Percentiles rank a stretch among this genome's conserved stretches.
Evolutionary conservation across 768 basidiomycete genomes (phyloP).

Genomic region (Podaxis carcinomalis): DNA sequence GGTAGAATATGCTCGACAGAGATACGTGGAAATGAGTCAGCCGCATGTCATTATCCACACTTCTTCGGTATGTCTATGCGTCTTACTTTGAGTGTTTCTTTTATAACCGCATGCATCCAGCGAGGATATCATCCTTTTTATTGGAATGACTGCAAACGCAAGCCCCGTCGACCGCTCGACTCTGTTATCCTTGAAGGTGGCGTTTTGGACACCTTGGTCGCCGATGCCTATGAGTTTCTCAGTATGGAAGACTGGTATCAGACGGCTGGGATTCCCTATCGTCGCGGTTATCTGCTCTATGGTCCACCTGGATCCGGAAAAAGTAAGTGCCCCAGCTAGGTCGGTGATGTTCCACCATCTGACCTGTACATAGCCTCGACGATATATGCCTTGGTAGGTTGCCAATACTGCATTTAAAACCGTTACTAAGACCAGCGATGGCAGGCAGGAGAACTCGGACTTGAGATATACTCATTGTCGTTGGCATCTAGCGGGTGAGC

Average conservation of each 20-base stretch:
- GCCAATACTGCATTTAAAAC: not conserved
- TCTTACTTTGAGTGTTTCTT: not conserved
- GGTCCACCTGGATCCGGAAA: slow-evolving; percentile 59
- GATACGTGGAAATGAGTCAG: slow-evolving; percentile 35
- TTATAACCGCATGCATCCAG: slow-evolving; percentile 19
- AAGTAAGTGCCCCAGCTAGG: slow-evolving; percentile 29
- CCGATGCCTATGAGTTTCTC: slow-evolving; percentile 49
- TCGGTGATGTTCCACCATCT: slow-evolving; percentile 22
- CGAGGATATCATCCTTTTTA: slow-evolving; percentile 28
- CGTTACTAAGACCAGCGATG: not conserved
- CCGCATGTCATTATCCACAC: slow-evolving; percentile 39
- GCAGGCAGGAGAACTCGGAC: slow-evolving; percentile 56
- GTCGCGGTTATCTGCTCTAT: slow-evolving; percentile 49
- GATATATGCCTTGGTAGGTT: slow-evolving; percentile 44
- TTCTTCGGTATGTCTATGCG: slow-evolving; percentile 24
- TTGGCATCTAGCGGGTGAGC: slow-evolving; percentile 43
- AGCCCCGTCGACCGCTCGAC: slow-evolving; percentile 41
- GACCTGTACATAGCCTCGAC: slow-evolving; percentile 36
- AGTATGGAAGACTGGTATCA: slow-evolving; percentile 49
- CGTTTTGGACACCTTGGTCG: slow-evolving; percentile 38
- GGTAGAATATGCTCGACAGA: slow-evolving; percentile 36
- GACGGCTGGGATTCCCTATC: slow-evolving; percentile 50
- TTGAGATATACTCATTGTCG: slow-evolving; percentile 73
- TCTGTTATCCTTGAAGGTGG: slow-evolving; percentile 49
- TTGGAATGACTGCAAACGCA: slow-evolving; percentile 46